A percentile compares a stretch with the other conserved stretches of the same genome.
Conservation (phyloP, 2,329 filamentous ascomycete genomes). For the Penicillium olsonii region DNA sequence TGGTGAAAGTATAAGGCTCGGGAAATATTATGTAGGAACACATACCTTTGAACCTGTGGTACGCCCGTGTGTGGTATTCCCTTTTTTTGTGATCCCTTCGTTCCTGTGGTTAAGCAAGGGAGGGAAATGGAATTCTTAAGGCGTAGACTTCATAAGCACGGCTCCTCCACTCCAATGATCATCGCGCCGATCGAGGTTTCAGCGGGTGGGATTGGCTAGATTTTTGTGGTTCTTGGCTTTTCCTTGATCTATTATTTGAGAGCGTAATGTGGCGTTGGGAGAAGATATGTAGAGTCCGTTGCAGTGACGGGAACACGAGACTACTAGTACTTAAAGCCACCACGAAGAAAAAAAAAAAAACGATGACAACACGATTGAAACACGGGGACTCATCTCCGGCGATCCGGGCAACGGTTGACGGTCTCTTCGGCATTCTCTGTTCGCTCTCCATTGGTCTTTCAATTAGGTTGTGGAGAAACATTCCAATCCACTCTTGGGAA, state of each 20-base stretch:
- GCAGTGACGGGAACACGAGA: not conserved
- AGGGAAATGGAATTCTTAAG: conserved; percentile 22
- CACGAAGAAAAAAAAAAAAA: not conserved
- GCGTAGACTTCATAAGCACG: conserved; percentile 27
- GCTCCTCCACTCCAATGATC: conserved; percentile 23
- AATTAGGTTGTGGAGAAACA: not conserved
- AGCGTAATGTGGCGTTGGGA: conserved; percentile 16
- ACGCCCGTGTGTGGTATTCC: conserved; percentile 2
- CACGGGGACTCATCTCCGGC: conserved; percentile 20
- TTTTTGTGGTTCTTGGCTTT: conserved; percentile 13
- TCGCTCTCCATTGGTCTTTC: not conserved
- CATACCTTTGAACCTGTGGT: conserved; percentile 9
- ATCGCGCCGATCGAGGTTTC: conserved; percentile 22
- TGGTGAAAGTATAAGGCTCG: too few relatives aligned
- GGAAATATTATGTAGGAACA: conserved; percentile 5
- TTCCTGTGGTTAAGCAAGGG: conserved; percentile 20
- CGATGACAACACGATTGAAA: conserved; percentile 28
- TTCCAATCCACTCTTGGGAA: not conserved
- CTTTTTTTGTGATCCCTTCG: conserved; percentile 16
- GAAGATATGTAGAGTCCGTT: not conserved
- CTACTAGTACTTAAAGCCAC: not conserved
- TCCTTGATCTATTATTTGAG: conserved; percentile 6
- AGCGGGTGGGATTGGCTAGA: conserved; percentile 19
- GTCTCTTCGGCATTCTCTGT: conserved; percentile 5
- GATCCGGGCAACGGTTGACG: conserved; percentile 16